Evolutionary conservation across 2,329 filamentous ascomycete genomes (phyloP).

Genomic region (Metarhizium robertsii): DNA sequence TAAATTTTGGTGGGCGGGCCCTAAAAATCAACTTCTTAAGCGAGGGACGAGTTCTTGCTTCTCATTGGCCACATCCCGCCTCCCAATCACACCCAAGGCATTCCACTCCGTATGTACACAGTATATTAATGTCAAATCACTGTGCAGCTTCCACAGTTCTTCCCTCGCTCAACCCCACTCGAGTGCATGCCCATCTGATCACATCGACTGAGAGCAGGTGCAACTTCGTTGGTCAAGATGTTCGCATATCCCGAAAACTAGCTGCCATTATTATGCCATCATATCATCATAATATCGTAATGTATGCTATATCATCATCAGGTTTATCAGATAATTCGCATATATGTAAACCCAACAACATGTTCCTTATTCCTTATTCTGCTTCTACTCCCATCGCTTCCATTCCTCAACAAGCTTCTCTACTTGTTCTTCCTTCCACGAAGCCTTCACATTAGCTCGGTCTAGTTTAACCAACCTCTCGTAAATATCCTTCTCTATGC

Average conservation of each 20-base stretch:
- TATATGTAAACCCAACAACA: background rate
- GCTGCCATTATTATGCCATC: background rate
- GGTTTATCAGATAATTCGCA: background rate
- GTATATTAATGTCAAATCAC: background rate
- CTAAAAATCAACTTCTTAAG: constrained; percentile 25
- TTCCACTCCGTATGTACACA: too few relatives aligned
- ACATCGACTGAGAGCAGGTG: background rate
- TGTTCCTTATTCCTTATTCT: background rate
- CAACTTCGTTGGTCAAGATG: background rate
- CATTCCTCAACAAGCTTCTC: constrained; percentile 46
- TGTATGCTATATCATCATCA: background rate
- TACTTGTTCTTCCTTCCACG: constrained; percentile 32
- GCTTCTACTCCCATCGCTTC: constrained; percentile 43
- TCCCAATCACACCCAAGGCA: background rate
- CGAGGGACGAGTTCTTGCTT: constrained; percentile 9
- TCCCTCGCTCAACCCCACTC: background rate
- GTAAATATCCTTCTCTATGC: constrained; percentile 50
- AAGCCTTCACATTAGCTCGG: constrained; percentile 21
- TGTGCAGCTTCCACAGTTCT: background rate
- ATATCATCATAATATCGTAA: constrained; percentile 5
- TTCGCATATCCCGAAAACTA: background rate
- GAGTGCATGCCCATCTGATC: background rate
- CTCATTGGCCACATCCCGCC: background rate
- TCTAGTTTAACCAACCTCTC: constrained; percentile 39
- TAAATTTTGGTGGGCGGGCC: constrained; percentile 30